A percentile compares a stretch with the other conserved stretches of the same genome.
Evolutionary conservation across 2,329 filamentous ascomycete genomes (phyloP).

Genomic region (Diaporthe nobilis): DNA sequence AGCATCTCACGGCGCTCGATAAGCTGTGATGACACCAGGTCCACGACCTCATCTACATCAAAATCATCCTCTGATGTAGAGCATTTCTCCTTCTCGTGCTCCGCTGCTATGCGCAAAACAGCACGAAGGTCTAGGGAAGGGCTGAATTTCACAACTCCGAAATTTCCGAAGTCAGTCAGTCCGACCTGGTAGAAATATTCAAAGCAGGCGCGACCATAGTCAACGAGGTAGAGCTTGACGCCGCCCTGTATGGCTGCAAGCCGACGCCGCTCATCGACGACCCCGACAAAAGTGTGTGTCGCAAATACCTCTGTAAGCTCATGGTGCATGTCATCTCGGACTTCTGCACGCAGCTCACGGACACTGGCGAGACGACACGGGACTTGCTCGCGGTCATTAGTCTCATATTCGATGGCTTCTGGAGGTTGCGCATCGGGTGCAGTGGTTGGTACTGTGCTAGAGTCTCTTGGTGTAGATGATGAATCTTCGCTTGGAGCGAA

Average conservation of each 20-base stretch:
- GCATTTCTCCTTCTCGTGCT: constrained; percentile 72
- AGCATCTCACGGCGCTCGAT: constrained; percentile 88
- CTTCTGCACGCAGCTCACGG: constrained; percentile 84
- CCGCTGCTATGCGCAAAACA: constrained; percentile 80
- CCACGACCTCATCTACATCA: constrained; percentile 76
- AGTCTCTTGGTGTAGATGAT: constrained; percentile 49
- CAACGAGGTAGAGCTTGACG: constrained; percentile 91
- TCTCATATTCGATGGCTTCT: constrained; percentile 78
- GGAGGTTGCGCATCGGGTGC: constrained; percentile 44
- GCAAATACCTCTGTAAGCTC: constrained; percentile 90
- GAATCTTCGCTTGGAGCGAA: constrained; percentile 70
- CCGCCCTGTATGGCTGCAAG: constrained; percentile 95
- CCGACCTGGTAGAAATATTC: constrained; percentile 98
- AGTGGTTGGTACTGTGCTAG: constrained; percentile 44
- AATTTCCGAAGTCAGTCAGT: constrained; percentile 95
- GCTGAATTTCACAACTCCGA: constrained; percentile 85
- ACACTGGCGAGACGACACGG: constrained; percentile 85
- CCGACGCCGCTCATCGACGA: constrained; percentile 89
- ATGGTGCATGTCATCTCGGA: constrained; percentile 86
- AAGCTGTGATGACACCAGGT: constrained; percentile 76
- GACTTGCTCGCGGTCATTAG: constrained; percentile 74
- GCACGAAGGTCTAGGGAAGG: constrained; percentile 80
- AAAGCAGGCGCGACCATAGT: constrained; percentile 88
- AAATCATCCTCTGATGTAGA: constrained; percentile 65
- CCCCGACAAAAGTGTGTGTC: constrained; percentile 90